Conservation (phyloP, 768 basidiomycete genomes). For the Macrocybe gigantea region DNA sequence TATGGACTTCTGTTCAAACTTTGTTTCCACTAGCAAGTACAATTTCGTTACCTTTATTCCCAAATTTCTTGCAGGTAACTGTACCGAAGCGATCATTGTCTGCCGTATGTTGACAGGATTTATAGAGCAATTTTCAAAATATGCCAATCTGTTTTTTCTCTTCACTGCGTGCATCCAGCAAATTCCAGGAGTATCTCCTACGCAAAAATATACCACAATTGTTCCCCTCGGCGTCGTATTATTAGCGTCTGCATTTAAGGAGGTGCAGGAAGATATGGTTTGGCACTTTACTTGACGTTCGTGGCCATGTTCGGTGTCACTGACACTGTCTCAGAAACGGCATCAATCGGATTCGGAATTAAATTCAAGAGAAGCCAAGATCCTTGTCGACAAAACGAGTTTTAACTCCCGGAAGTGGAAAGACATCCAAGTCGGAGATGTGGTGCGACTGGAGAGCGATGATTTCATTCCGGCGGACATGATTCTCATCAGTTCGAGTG, state of each 20-base stretch:
- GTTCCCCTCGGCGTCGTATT: conserved; percentile 84
- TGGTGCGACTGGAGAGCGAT: conserved; percentile 85
- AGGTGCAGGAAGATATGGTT: conserved; percentile 90
- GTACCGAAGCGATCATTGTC: background rate
- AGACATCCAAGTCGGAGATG: conserved; percentile 85
- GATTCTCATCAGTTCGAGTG: conserved; percentile 80
- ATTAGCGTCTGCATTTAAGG: conserved; percentile 92
- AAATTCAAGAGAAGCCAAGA: conserved; percentile 77
- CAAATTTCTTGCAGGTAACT: conserved; percentile 87
- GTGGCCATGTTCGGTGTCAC: conserved; percentile 3
- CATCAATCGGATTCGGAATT: conserved; percentile 93
- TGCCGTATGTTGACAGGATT: no score
- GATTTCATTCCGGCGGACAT: conserved; percentile 97
- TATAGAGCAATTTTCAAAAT: conserved; percentile 96
- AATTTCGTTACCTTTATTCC: conserved; percentile 82
- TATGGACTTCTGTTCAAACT: conserved; percentile 70
- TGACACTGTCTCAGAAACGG: conserved; percentile 63
- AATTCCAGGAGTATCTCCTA: conserved; percentile 96
- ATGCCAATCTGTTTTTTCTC: conserved; percentile 97
- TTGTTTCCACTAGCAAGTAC: conserved; percentile 93
- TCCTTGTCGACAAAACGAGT: conserved; percentile 53
- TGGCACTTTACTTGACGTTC: conserved; percentile 20
- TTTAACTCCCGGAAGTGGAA: conserved; percentile 85
- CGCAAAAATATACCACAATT: conserved; percentile 93
- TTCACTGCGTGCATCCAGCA: conserved; percentile 98